Evolutionary conservation across 2,329 filamentous ascomycete genomes (phyloP), one percentile per base, ranked within the genome.

Genomic region (Cladorrhinum sp.): DNA sequence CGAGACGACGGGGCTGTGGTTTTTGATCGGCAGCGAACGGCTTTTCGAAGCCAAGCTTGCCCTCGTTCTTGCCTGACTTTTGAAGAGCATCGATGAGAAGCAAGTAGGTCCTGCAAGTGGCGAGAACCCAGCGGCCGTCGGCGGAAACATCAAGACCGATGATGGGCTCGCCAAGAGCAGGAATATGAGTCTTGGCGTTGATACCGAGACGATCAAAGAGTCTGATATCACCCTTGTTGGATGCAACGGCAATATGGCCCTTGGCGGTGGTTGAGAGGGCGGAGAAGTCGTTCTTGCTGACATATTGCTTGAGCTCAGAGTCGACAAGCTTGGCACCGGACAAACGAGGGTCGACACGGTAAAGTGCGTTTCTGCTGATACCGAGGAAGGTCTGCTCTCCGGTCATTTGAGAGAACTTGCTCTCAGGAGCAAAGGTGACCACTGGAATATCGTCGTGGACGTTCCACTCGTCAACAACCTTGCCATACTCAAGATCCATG

Each of bases 391-490:
- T 96, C 71, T 96, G 92, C 72, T 96, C 92, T 62, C 88, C 87
- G 0, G 92, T 97, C 89, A 96, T 96, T 78, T 99, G 95, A 1
- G 95, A 88, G 70, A 97, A 99, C 85, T 99, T 99, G 83, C 89
- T 96, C 75, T 97, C 93, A 0, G 95, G 95, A 0, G 91, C 91
- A 75, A 98, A 98, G 9, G 88, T 95, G 58, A 91, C 87, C 63
- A 98, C 91, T 0, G 91, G 89, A 58, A 99, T 97, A 72, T 98
- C 91, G 64, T 99, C 93, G 71, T 99, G 93, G 13, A 99, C 85
- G 69, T 96, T 96, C 95, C 95, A 99, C 75, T 99, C 95, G 71
- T 99, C 95, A 1, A 98, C 92, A 36, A 99, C 91, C 78, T 97
- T 98, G 67, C 95, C 95, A 68, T 96, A 96, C 74, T 99, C 93